Conservation (phyloP, 2,329 filamentous ascomycete genomes). For the Diaporthe aspalathi region DNA sequence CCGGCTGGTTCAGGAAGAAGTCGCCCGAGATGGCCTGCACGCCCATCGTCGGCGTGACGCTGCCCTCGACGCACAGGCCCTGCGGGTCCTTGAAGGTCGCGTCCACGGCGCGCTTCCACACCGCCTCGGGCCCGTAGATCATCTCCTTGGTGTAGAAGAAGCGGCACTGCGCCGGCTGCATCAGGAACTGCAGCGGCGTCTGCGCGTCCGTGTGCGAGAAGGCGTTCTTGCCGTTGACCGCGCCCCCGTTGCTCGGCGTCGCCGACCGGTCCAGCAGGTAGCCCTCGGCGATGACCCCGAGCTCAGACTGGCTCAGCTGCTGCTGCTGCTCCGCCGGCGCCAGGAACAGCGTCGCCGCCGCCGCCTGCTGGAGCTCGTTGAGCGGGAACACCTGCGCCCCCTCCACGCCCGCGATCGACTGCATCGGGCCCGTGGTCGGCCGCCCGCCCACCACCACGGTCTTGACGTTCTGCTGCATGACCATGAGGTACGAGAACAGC, state of each 20-base stretch:
- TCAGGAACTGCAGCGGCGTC: slow-evolving; percentile 58
- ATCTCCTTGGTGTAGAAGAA: slow-evolving; percentile 60
- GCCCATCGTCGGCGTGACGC: slow-evolving; percentile 42
- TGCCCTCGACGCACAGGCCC: slow-evolving; percentile 49
- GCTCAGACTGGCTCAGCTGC: slow-evolving; percentile 42
- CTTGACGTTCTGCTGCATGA: slow-evolving; percentile 59
- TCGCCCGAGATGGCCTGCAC: slow-evolving; percentile 28
- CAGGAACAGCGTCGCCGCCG: slow-evolving; percentile 45
- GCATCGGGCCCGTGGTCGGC: slow-evolving; percentile 57
- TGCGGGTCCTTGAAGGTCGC: slow-evolving; percentile 50
- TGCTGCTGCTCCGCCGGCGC: slow-evolving; percentile 39
- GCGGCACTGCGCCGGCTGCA: slow-evolving; percentile 58
- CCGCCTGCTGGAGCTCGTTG: slow-evolving; percentile 45
- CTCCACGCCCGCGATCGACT: slow-evolving; percentile 61
- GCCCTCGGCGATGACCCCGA: slow-evolving; percentile 48
- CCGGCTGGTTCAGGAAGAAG: slow-evolving; percentile 13
- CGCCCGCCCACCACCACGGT: slow-evolving; percentile 61
- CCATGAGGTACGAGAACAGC: slow-evolving; percentile 66
- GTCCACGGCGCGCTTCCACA: slow-evolving; percentile 54
- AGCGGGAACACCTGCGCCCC: slow-evolving; percentile 54
- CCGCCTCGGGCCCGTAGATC: slow-evolving; percentile 52
- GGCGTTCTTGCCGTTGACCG: slow-evolving; percentile 52
- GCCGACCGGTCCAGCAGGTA: slow-evolving; percentile 48
- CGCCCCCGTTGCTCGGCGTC: slow-evolving; percentile 43
- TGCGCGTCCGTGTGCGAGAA: slow-evolving; percentile 47